Conservation (phyloP, 345 rosid genomes). For the Arabidopsis thaliana region TAIR10.1 NC_003070.9:18292001-18292500, state of each 20-base stretch:
- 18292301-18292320: conserved; percentile 80
- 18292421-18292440: neutral
- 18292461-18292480: conserved; percentile 77
- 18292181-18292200: neutral
- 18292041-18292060: neutral
- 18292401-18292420: conserved; percentile 10
- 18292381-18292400: conserved; percentile 14
- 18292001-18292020: neutral
- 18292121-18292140: conserved; percentile 86
- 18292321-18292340: conserved; percentile 77
- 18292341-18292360: conserved; percentile 53
- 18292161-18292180: neutral
- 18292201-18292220: neutral
- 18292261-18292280: conserved; percentile 90
- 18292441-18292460: conserved; percentile 42
- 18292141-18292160: neutral
- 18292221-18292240: neutral
- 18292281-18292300: conserved; percentile 91
- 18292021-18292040: too few relatives aligned
- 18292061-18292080: conserved; percentile 18
- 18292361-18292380: neutral
- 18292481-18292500: conserved; percentile 64
- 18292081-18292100: conserved; percentile 87
- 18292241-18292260: conserved; percentile 3
- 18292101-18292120: conserved; percentile 75